phyloP scores from a whole-genome alignment of 2,329 filamentous ascomycete genomes.

The Diaporthe batatas region DNA sequence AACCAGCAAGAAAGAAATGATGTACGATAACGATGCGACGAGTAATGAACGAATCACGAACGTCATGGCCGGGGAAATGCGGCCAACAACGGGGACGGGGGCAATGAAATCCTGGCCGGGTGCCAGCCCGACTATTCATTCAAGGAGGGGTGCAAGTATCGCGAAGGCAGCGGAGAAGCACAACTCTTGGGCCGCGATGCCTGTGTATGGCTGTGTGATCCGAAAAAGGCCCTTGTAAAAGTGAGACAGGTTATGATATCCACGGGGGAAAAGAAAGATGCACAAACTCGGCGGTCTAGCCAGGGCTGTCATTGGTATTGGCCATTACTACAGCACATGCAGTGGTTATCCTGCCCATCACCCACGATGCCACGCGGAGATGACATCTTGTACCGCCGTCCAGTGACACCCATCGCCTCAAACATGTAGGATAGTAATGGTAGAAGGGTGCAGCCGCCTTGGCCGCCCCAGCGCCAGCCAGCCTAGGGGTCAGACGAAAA shows the following conservation, averaged over 20 bases:
- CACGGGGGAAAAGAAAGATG: background rate
- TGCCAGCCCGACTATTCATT: background rate
- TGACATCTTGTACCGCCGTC: background rate
- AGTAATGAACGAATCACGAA: constrained; percentile 33
- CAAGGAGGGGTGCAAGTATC: background rate
- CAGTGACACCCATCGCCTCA: background rate
- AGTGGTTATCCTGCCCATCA: background rate
- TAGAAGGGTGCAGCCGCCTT: background rate
- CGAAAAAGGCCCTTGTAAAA: background rate
- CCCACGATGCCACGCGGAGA: background rate
- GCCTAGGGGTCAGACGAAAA: constrained; percentile 10
- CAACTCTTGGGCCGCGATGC: background rate
- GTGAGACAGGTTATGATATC: background rate
- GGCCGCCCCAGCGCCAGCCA: background rate
- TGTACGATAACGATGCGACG: constrained; percentile 31
- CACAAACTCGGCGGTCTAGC: background rate
- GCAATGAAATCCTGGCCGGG: background rate
- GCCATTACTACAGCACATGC: too few species aligned
- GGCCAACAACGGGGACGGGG: background rate
- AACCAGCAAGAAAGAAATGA: background rate
- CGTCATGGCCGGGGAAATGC: background rate
- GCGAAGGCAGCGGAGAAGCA: background rate
- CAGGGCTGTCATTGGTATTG: background rate
- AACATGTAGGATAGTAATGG: background rate
- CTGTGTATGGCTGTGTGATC: background rate